phyloP scores from a whole-genome alignment of 352 stramenopile genomes.

The Globisporangium nodosum region DNA sequence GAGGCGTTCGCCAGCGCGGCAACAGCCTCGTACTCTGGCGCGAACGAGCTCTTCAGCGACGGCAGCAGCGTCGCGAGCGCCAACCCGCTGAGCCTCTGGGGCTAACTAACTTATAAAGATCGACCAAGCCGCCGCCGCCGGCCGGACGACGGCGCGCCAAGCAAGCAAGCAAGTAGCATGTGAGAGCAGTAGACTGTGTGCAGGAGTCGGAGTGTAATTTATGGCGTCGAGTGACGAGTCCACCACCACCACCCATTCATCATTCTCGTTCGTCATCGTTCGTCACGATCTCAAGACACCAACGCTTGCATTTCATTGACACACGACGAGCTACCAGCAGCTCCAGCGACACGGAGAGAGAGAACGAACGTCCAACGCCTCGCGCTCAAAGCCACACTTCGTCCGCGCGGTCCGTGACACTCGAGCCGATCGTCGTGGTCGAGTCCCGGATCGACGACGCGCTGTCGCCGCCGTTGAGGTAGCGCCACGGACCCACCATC shows the following conservation, averaged over 20 bases:
- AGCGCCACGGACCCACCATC: constrained; percentile 41
- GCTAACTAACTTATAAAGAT: constrained; percentile 11
- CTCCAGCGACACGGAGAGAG: neutral
- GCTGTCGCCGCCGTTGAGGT: constrained; percentile 36
- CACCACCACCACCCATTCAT: too few relatives aligned
- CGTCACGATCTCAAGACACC: neutral
- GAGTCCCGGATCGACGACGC: constrained; percentile 55
- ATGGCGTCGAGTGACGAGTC: too few relatives aligned
- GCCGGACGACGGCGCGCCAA: too few relatives aligned
- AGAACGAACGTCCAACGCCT: neutral
- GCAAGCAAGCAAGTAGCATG: too few relatives aligned
- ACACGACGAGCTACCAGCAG: neutral
- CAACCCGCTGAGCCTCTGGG: constrained; percentile 13
- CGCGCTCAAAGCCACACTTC: constrained; percentile 21
- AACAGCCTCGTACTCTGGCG: neutral
- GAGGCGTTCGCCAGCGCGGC: constrained; percentile 22
- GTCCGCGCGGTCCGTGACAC: constrained; percentile 30
- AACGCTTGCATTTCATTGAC: neutral
- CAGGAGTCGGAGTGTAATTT: too few relatives aligned
- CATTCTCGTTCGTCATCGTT: too few relatives aligned
- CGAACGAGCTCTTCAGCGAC: constrained; percentile 33
- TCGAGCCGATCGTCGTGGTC: constrained; percentile 41
- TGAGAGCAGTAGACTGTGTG: too few relatives aligned
- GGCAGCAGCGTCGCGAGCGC: constrained; percentile 1
- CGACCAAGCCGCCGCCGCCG: neutral